Conservation (phyloP, 352 stramenopile genomes). For the Phytophthora multivora region DNA sequence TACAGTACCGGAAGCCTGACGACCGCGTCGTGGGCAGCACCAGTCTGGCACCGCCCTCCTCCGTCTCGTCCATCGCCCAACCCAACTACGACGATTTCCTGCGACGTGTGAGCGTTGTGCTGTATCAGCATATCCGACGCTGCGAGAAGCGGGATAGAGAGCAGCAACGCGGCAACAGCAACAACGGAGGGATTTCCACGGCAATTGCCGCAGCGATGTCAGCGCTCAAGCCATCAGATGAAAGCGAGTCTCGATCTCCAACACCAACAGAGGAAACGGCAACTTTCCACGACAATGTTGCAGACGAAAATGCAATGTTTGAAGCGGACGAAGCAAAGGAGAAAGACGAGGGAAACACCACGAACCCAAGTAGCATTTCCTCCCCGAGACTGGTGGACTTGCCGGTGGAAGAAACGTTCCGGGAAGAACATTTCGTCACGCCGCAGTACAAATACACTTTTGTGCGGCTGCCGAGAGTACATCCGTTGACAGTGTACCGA, state of each 20-base stretch:
- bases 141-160: slow-evolving; percentile 85
- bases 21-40: slow-evolving; percentile 69
- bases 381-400: slow-evolving; percentile 72
- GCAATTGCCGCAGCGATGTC: slow-evolving; percentile 31
- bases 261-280: slow-evolving; percentile 15
- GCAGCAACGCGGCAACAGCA: slow-evolving; percentile 41
- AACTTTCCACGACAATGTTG: slow-evolving; percentile 6
- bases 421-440: slow-evolving; percentile 89
- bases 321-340: slow-evolving; percentile 18
- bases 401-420: slow-evolving; percentile 82
- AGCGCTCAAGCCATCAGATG: slow-evolving; percentile 19
- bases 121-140: slow-evolving; percentile 90
- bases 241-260: slow-evolving; percentile 29
- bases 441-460: slow-evolving; percentile 91
- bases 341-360: slow-evolving; percentile 18
- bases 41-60: slow-evolving; percentile 68
- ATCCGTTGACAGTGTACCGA: slow-evolving; percentile 77
- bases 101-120: slow-evolving; percentile 85
- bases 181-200: slow-evolving; percentile 10
- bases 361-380: slow-evolving; percentile 49
- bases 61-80: slow-evolving; percentile 82
- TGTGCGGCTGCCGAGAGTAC: slow-evolving; percentile 68
- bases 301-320: not conserved
- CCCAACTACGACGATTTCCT: slow-evolving; percentile 93
- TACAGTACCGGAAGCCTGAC: slow-evolving; percentile 83